Percentiles rank a stretch among this genome's conserved stretches.
Conservation (phyloP, 371 early-diverging fungal species). For the Mucor mucedo region DNA sequence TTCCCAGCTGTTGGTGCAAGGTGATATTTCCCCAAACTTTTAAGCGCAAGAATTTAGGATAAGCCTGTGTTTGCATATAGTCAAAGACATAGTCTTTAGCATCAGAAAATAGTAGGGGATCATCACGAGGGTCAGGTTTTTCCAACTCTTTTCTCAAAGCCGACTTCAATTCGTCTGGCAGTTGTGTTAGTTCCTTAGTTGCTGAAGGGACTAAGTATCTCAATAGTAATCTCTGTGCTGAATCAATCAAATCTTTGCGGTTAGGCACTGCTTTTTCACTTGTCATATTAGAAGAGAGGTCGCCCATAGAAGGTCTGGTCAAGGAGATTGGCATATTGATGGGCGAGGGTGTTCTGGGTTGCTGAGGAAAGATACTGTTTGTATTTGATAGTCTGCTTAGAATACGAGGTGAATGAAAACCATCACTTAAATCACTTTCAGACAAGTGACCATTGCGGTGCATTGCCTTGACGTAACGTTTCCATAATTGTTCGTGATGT, state of each 20-base stretch:
- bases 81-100: conserved; percentile 65
- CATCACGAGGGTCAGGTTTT: conserved; percentile 52
- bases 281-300: neutral
- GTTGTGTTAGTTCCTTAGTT: conserved; percentile 51
- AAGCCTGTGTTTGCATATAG: conserved; percentile 61
- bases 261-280: conserved; percentile 36
- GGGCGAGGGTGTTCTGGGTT: conserved; percentile 3
- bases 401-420: conserved; percentile 43
- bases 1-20: conserved; percentile 54
- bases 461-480: conserved; percentile 55
- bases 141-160: conserved; percentile 40
- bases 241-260: conserved; percentile 60
- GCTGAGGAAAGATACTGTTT: neutral
- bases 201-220: conserved; percentile 63
- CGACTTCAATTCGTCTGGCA: conserved; percentile 43
- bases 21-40: conserved; percentile 67
- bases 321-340: neutral
- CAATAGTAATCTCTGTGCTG: conserved; percentile 61
- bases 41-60: conserved; percentile 63
- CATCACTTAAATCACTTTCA: conserved; percentile 49
- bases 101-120: conserved; percentile 61
- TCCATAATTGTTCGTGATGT: conserved; percentile 68
- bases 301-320: conserved; percentile 7
- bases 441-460: conserved; percentile 43
- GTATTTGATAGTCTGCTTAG: conserved; percentile 40